Evolutionary conservation across 805 yeast species (phyloP), one percentile per base, ranked within the genome.

Genomic region (Candida maris): DNA sequence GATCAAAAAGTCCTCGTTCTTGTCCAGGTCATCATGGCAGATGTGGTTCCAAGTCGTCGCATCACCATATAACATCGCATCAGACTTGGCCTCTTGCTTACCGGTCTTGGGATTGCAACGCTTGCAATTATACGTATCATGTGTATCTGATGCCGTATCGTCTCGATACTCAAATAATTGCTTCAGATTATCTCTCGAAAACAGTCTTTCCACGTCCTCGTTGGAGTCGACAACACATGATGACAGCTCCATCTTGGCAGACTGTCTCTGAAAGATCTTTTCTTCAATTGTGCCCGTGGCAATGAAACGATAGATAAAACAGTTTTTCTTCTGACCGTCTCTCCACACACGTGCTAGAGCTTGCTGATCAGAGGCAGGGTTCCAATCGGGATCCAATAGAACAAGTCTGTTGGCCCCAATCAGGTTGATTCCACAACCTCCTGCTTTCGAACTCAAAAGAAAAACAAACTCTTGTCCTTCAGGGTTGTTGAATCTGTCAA

Each of bases 341-440:
- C 98, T 79, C 97, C 97, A 93, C 4, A 93, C 96, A 60, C 98
- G 75, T 0, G 97, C 97, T 44, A 93, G 68, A 0, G 97, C 97
- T 62, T 91, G 98, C 58, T 93, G 97, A 56, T 91, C 98, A 1
- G 96, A 82, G 0, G 98, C 97, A 0, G 98, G 98, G 54, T 91
- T 91, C 98, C 98, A 93, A 58, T 93, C 98, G 0, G 81, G 81
- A 57, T 93, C 98, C 55, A 93, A 69, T 32, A 93, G 65, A 15
- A 93, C 77, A 44, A 93, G 67, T 44, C 98, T 71, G 48, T 93
- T 93, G 3, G 97, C 98, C 9, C 98, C 98, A 52, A 93, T 91
- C 51, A 93, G 72, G 58, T 93, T 93, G 52, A 93, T 86, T 63
- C 98, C 98, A 68, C 98, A 93, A 1, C 98, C 98, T 51, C 98